A percentile compares a stretch with the other conserved stretches of the same genome.
These are phyloP conservation scores for Neurospora sp. DNA, from an alignment of 2,329 filamentous ascomycete genomes.

Conservation along the genomic window DNA sequence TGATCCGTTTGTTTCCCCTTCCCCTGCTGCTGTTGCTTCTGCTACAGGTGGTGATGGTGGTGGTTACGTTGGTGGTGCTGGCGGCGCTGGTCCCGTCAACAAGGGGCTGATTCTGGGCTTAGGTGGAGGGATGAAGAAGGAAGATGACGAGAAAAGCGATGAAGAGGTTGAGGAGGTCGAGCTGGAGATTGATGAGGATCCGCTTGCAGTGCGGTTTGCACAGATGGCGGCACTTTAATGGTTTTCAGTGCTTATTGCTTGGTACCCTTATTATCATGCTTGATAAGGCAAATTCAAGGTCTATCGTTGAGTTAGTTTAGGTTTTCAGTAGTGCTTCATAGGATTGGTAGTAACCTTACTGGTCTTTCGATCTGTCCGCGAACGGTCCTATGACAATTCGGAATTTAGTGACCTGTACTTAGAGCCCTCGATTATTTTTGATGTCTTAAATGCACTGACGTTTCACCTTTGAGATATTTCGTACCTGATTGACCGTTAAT, in stretches of 20 bases:
- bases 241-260: neutral
- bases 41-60: neutral
- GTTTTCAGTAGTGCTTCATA: neutral
- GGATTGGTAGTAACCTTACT: neutral
- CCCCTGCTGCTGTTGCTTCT: neutral
- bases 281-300: neutral
- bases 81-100: neutral
- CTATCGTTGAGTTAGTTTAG: neutral
- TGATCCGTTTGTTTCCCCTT: neutral
- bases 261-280: neutral
- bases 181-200: constrained; percentile 4
- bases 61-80: neutral
- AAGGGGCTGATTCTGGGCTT: neutral
- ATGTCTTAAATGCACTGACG: too few relatives aligned
- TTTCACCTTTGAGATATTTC: too few relatives aligned
- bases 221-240: neutral
- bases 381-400: too few relatives aligned
- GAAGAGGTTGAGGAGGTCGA: constrained; percentile 10
- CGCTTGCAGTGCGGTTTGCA: neutral
- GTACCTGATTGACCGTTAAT: too few relatives aligned
- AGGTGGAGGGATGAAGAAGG: neutral
- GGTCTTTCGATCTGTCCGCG: too few relatives aligned
- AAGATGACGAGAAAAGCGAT: neutral
- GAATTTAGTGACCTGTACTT: too few relatives aligned
- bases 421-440: too few relatives aligned